Base-by-base conservation (phyloP, 495 filamentous ascomycete species). In the Daldinia bambusicola region DNA sequence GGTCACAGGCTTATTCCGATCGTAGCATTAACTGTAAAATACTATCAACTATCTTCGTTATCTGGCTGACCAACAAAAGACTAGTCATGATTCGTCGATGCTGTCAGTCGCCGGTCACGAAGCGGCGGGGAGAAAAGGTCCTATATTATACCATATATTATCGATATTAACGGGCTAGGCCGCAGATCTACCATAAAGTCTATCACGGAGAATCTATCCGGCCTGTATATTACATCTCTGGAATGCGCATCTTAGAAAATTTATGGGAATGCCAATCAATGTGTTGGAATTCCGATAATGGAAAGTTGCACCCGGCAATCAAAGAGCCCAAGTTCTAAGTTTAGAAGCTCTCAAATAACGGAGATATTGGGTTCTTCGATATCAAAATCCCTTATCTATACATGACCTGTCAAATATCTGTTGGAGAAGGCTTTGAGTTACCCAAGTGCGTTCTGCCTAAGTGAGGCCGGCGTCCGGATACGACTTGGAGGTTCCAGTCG, bases 381-480 rank as follows among this genome's bases (percentile, higher is more conserved):
- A 48, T 26, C 7, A 32, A 38, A 16, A 12, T 16, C 9, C 18
- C 38, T 2, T 20, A 7, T 63, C 36, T 8, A 26, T 16, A 50
- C 9, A 31, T 22, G 43, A 48, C 43, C 10, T 48, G 18, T 22
- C 12, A 18, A 13, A 20, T 13, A 22, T 12, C 48, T 10, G 34
- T 36, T 36, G 34, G 34, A 36, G 34, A 36, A 36, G 26, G 31
- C 12, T 55, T 4, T 66, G 43, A 13, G 57, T 65, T 61, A 61
- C 61, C 38, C 48, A 65, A 38, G 18, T 30, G 40, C 34, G 60
- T 72, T 72, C 65, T 72, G 65, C 65, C 65, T 72, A 68, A 64
- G 61, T 63, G 43, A 59, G 40, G 41, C 16, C 63, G 60, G 64
- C 55, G 34, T 41, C 48, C 70, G 70, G 57, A 61, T 62, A 18